phyloP scores from a whole-genome alignment of 2,329 filamentous ascomycete species.

The Grosmannia clavigera region DNA sequence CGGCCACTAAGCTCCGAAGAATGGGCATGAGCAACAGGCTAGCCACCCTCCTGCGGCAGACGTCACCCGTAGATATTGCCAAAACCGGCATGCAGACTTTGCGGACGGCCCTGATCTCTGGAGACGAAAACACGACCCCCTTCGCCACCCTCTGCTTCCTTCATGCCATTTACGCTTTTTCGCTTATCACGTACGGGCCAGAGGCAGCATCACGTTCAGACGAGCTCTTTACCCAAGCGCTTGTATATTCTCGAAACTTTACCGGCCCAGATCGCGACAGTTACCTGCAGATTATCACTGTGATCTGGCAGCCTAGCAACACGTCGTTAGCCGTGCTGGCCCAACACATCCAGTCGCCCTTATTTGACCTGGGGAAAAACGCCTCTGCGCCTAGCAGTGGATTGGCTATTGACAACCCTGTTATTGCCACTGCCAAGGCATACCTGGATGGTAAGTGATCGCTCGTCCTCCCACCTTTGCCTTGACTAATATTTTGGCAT shows the following conservation, averaged over 20 bases:
- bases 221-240: constrained; percentile 33
- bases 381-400: constrained; percentile 17
- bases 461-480: neutral
- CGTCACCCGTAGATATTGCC: constrained; percentile 27
- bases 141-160: constrained; percentile 37
- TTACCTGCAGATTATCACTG: constrained; percentile 31
- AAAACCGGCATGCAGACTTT: constrained; percentile 29
- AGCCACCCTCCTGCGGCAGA: constrained; percentile 25
- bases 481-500: neutral
- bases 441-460: constrained; percentile 37
- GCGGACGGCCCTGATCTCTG: constrained; percentile 24
- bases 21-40: constrained; percentile 27
- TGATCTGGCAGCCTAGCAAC: constrained; percentile 35
- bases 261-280: constrained; percentile 20
- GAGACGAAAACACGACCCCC: constrained; percentile 24
- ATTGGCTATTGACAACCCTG: constrained; percentile 19
- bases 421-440: constrained; percentile 29
- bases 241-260: constrained; percentile 31
- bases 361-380: constrained; percentile 7
- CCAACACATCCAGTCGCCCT: constrained; percentile 16
- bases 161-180: constrained; percentile 39
- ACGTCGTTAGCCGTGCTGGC: constrained; percentile 19
- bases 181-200: constrained; percentile 29
- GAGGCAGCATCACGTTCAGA: constrained; percentile 22
- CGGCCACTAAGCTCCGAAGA: constrained; percentile 28